Evolutionary conservation across 345 rosid genomes (phyloP).

Genomic region (Combretum micranthum): DNA sequence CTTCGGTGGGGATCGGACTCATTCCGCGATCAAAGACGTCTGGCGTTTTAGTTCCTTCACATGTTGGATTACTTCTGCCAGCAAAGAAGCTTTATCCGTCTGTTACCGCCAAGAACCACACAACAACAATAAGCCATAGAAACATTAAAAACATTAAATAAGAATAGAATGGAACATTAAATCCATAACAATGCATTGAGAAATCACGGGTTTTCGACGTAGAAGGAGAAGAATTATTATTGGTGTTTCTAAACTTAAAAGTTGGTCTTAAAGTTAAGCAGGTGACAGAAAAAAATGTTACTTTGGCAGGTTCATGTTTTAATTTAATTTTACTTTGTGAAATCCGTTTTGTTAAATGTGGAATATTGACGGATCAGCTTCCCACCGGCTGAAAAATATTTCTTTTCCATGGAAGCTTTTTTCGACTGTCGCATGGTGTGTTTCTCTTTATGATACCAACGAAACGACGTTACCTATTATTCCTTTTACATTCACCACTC

Average conservation of each 20-base stretch:
- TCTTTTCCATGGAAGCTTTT: conserved; percentile 60
- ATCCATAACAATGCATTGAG: neutral
- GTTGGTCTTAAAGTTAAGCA: no score
- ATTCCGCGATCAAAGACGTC: conserved; percentile 72
- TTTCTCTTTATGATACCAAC: conserved; percentile 76
- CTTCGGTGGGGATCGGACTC: conserved; percentile 75
- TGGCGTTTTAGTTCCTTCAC: conserved; percentile 88
- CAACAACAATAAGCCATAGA: neutral
- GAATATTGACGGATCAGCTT: neutral
- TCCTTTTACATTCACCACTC: conserved; percentile 12
- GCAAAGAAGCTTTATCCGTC: conserved; percentile 97
- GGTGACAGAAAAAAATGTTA: conserved; percentile 31
- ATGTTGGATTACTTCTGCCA: conserved; percentile 96
- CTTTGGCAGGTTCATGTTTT: conserved; percentile 25
- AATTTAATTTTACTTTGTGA: conserved; percentile 14
- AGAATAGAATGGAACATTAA: neutral
- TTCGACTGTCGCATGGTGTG: conserved; percentile 49
- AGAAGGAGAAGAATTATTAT: no score
- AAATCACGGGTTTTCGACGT: no score
- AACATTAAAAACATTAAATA: neutral
- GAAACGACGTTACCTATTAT: conserved; percentile 51
- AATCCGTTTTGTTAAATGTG: conserved; percentile 5
- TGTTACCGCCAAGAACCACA: conserved; percentile 16
- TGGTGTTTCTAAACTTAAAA: no score
- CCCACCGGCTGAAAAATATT: conserved; percentile 49